Conservation (phyloP, 2,329 filamentous ascomycete genomes). For the Aureobasidium vineae region DNA sequence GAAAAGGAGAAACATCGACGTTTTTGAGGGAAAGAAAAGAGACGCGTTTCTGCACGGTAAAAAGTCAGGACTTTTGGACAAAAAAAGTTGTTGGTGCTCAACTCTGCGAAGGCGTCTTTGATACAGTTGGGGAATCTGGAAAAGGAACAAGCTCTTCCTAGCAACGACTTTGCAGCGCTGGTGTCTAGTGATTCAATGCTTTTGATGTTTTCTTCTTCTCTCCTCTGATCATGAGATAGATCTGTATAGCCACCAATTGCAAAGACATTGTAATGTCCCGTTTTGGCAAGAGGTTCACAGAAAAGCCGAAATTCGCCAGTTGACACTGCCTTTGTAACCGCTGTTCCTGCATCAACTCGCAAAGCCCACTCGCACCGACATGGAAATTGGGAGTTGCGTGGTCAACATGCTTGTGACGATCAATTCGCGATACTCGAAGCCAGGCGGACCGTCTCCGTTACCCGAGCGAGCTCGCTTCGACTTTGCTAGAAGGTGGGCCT, state of each 20-base stretch:
- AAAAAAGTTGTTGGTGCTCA: neutral
- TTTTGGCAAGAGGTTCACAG: neutral
- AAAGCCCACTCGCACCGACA: conserved; percentile 6
- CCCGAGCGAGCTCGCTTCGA: conserved; percentile 15
- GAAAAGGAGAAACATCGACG: neutral
- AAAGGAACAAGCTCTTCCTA: neutral
- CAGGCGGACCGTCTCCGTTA: conserved; percentile 9
- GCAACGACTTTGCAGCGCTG: neutral
- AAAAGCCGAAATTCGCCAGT: conserved; percentile 1
- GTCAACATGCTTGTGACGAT: conserved; percentile 20
- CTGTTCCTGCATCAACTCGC: conserved; percentile 17
- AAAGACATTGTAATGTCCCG: neutral
- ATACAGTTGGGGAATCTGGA: neutral
- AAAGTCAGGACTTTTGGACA: neutral
- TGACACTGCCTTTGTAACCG: neutral
- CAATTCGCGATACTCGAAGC: neutral
- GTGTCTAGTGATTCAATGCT: neutral
- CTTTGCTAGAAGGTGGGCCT: conserved; percentile 13
- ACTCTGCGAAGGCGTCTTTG: neutral
- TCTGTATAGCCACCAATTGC: neutral
- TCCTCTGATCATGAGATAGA: neutral
- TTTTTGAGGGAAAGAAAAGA: neutral
- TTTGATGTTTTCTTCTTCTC: neutral
- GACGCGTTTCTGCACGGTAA: neutral
- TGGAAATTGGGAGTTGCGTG: neutral